phyloP scores from a whole-genome alignment of 2,329 filamentous ascomycete species.

The Metarhizium anisopliae region DNA sequence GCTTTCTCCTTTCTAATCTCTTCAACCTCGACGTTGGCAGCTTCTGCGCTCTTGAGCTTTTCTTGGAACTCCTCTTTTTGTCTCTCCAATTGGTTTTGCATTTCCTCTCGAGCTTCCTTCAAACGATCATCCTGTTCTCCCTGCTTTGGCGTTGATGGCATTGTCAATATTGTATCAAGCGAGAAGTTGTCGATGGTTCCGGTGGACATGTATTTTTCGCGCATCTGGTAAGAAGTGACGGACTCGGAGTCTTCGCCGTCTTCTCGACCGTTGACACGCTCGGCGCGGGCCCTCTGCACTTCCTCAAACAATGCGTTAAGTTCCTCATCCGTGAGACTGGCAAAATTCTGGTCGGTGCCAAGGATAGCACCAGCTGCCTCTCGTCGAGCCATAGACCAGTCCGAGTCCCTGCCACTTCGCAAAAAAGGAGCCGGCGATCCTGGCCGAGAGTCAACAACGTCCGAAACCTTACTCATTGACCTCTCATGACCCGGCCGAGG shows the following conservation, averaged over 20 bases:
- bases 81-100: conserved; percentile 74
- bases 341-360: conserved; percentile 85
- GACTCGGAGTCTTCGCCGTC: conserved; percentile 88
- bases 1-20: conserved; percentile 76
- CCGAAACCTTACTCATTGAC: conserved; percentile 71
- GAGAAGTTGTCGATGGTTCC: conserved; percentile 95
- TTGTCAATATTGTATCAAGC: conserved; percentile 84
- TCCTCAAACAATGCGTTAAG: conserved; percentile 90
- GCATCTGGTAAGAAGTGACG: conserved; percentile 72
- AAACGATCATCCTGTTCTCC: conserved; percentile 68
- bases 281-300: conserved; percentile 77
- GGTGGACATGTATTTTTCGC: conserved; percentile 93
- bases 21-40: conserved; percentile 68
- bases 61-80: conserved; percentile 78
- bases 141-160: conserved; percentile 83
- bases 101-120: conserved; percentile 66
- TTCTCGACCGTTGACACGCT: conserved; percentile 62
- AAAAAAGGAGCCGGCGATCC: conserved; percentile 66
- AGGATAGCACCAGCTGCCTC: conserved; percentile 90
- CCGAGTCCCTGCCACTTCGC: conserved; percentile 66
- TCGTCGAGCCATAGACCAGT: conserved; percentile 88
- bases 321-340: conserved; percentile 85
- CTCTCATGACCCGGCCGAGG: conserved; percentile 61
- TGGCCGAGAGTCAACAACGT: conserved; percentile 67
- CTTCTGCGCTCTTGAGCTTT: conserved; percentile 66